Percentiles rank a stretch among this genome's conserved stretches.
Evolutionary conservation across 352 stramenopile genomes (phyloP).

Genomic region (Elongisporangium anandrum): DNA sequence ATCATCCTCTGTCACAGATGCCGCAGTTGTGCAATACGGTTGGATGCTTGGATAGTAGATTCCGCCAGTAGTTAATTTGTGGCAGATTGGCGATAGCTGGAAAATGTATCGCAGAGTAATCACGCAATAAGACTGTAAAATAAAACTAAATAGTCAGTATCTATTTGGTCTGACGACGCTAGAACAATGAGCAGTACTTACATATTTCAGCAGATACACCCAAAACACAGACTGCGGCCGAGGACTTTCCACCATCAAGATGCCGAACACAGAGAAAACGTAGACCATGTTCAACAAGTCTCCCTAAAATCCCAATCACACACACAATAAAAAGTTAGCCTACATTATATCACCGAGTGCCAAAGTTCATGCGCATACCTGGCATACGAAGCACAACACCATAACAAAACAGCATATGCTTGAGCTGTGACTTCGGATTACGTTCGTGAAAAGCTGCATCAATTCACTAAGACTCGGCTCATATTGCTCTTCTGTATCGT

Average conservation of each 20-base stretch:
- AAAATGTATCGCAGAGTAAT: constrained; percentile 71
- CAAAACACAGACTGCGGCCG: constrained; percentile 54
- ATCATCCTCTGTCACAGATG: constrained; percentile 15
- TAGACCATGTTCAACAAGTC: constrained; percentile 81
- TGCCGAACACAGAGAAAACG: constrained; percentile 60
- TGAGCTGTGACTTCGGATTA: constrained; percentile 61
- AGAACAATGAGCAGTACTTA: constrained; percentile 23
- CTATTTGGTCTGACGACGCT: neutral
- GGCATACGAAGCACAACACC: constrained; percentile 63
- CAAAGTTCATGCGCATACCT: constrained; percentile 31
- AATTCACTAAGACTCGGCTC: constrained; percentile 63
- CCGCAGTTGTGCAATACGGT: constrained; percentile 54
- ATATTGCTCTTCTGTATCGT: constrained; percentile 76
- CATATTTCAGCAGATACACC: constrained; percentile 78
- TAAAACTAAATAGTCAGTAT: neutral
- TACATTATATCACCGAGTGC: no score
- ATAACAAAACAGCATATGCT: constrained; percentile 60
- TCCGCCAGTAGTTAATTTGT: constrained; percentile 40
- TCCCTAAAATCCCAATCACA: constrained; percentile 28
- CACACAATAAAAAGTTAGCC: no score
- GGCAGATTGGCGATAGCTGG: constrained; percentile 83
- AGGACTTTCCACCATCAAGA: constrained; percentile 73
- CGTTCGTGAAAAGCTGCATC: constrained; percentile 47
- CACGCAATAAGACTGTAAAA: constrained; percentile 38
- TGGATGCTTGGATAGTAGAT: constrained; percentile 79